Evolutionary conservation across 2,329 filamentous ascomycete species (phyloP).

Genomic region (Pseudogymnoascus sp.): DNA sequence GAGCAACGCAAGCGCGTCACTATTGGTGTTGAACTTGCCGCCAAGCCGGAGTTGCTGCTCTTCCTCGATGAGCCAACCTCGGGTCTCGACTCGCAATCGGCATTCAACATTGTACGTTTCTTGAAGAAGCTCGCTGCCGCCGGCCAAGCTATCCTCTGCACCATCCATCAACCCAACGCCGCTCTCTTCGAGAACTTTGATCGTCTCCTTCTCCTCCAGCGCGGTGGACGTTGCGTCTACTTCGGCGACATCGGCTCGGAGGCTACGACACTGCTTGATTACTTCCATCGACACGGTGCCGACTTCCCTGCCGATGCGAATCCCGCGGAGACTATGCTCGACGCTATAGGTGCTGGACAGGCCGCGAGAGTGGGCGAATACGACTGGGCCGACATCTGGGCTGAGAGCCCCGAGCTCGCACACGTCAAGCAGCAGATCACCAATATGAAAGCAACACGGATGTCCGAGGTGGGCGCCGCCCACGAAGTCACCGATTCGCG

Average conservation of each 20-base stretch:
- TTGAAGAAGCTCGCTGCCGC: slow-evolving; percentile 51
- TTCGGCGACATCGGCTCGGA: slow-evolving; percentile 59
- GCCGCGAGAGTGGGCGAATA: slow-evolving; percentile 51
- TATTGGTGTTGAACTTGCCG: slow-evolving; percentile 50
- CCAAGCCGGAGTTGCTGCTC: slow-evolving; percentile 49
- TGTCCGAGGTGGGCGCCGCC: slow-evolving; percentile 47
- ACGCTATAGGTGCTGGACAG: slow-evolving; percentile 42
- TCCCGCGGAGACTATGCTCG: slow-evolving; percentile 37
- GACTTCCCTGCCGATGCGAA: slow-evolving; percentile 44
- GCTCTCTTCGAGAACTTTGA: slow-evolving; percentile 50
- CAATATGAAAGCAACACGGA: slow-evolving; percentile 27
- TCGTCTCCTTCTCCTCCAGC: slow-evolving; percentile 53
- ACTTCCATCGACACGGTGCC: slow-evolving; percentile 54
- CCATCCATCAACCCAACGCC: slow-evolving; percentile 47
- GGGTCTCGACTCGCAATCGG: slow-evolving; percentile 55
- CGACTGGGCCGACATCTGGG: slow-evolving; percentile 67
- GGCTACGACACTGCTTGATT: slow-evolving; percentile 47
- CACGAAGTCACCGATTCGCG: slow-evolving; percentile 43
- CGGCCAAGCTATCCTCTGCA: slow-evolving; percentile 46
- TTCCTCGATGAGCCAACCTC: slow-evolving; percentile 55
- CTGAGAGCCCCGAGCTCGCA: slow-evolving; percentile 51
- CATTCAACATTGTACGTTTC: slow-evolving; percentile 56
- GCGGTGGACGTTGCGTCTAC: slow-evolving; percentile 59
- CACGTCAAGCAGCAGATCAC: slow-evolving; percentile 54
- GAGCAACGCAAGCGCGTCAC: slow-evolving; percentile 55